Base-by-base conservation (phyloP, 352 stramenopile genomes). In the Peronosclerospora sorghi region DNA sequence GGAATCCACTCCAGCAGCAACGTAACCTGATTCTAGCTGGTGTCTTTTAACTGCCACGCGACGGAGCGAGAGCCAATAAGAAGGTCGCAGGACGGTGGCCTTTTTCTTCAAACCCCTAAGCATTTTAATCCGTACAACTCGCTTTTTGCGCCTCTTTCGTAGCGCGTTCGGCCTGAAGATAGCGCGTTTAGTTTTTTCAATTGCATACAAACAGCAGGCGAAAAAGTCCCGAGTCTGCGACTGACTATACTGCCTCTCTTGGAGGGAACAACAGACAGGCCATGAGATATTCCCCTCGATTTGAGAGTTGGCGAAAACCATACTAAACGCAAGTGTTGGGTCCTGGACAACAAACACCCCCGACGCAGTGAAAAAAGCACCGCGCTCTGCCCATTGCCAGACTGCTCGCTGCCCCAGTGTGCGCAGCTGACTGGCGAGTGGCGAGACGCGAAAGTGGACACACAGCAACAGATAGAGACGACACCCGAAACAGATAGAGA, bases 371-470 rank as follows among this genome's bases (percentile, higher is more conserved):
- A 20, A 35, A 9, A n/a, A 17, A n/a, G n/a, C 17, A n/a, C 41
- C 48, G 54, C 40, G 15, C 54, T 51, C 50, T 39, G 26, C 44
- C 34, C 43, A 64, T 64, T 64, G 52, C 40, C 50, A 52, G 38
- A 56, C 50, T 60, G 45, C 51, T n/a, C 40, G 1, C 12, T 15
- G 40, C 28, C 32, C 23, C 36, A 57, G 37, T 49, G n/a, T n/a
- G 50, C 39, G 29, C 37, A 38, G 32, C 48, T 57, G 21, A 50
- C 41, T 32, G 29, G 36, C 48, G 42, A 52, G 41, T 61, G 32
- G 18, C n/a, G n/a, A 48, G 29, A 51, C 29, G 34, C 29, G 9
- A 17, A n/a, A 41, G 24, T 12, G 36, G 30, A 21, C 21, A 15
- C 3, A 6, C 18, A 43, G 8, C 14, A 41, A 27, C 28, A 45